phyloP scores from a whole-genome alignment of 139 green algal genomes.

The Tetraselmis chui region DNA sequence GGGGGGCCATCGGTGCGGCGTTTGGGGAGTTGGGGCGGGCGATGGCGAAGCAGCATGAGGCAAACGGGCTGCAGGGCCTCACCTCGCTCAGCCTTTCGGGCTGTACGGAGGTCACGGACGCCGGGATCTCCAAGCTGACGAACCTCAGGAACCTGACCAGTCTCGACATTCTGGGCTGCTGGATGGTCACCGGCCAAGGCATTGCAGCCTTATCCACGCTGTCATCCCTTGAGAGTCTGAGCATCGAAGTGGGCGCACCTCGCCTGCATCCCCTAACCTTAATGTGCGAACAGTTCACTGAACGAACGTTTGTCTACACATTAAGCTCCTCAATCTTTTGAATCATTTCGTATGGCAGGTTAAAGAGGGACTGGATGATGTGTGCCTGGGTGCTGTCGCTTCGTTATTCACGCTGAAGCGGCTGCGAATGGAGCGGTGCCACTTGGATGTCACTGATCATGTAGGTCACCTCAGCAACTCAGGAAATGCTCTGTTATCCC shows the following conservation, averaged over 20 bases:
- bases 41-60: neutral
- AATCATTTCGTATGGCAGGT: too few relatives aligned
- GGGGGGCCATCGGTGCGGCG: neutral
- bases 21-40: neutral
- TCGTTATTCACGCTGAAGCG: neutral
- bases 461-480: too few relatives aligned
- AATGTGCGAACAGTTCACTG: too few relatives aligned
- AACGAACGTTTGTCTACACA: too few relatives aligned
- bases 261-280: too few relatives aligned
- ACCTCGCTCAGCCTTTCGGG: neutral
- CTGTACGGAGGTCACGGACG: neutral
- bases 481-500: too few relatives aligned
- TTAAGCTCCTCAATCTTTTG: too few relatives aligned
- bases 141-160: neutral
- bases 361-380: neutral
- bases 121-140: neutral
- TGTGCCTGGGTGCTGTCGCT: neutral
- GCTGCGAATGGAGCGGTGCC: neutral
- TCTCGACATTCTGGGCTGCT: neutral
- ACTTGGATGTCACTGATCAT: neutral
- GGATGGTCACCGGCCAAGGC: neutral
- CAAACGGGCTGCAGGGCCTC: neutral
- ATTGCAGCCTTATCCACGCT: neutral
- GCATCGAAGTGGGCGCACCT: neutral
- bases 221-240: neutral